Evolutionary conservation across 306 rosid species (phyloP).

Genomic region (Vigna mungo): DNA sequence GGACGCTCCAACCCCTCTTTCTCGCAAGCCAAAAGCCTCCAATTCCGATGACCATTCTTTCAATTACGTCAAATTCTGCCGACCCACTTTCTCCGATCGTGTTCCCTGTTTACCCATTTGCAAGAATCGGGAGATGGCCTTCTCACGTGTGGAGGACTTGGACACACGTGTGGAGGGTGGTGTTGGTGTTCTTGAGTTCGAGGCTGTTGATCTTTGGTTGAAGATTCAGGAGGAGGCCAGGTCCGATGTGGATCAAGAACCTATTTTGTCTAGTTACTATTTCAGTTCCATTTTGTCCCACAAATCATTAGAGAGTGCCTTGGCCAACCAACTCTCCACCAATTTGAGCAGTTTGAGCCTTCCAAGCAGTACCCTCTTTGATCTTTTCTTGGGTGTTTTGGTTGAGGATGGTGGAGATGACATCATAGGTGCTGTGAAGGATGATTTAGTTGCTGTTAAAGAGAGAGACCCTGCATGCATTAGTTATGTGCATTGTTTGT

Average conservation of each 20-base stretch:
- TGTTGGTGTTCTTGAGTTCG: slow-evolving; percentile 17
- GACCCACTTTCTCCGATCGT: slow-evolving; percentile 55
- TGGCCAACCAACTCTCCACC: slow-evolving; percentile 64
- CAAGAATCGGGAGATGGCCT: slow-evolving; percentile 44
- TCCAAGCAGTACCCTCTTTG: slow-evolving; percentile 56
- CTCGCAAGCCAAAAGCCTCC: slow-evolving; percentile 56
- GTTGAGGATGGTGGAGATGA: slow-evolving; percentile 43
- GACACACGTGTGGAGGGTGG: slow-evolving; percentile 9
- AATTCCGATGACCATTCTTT: slow-evolving; percentile 46
- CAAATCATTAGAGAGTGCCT: slow-evolving; percentile 61
- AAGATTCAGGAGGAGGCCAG: slow-evolving; percentile 75
- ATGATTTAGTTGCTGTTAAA: slow-evolving; percentile 71
- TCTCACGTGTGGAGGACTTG: slow-evolving; percentile 37
- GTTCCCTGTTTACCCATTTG: slow-evolving; percentile 57
- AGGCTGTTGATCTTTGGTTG: slow-evolving; percentile 61
- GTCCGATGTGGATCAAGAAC: slow-evolving; percentile 67
- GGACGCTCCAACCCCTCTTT: slow-evolving; percentile 50
- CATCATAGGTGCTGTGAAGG: slow-evolving; percentile 48
- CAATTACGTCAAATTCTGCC: slow-evolving; percentile 50
- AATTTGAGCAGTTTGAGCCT: slow-evolving; percentile 67
- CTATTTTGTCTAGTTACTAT: slow-evolving; percentile 64
- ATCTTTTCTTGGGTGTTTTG: slow-evolving; percentile 60
- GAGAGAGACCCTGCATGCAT: slow-evolving; percentile 92
- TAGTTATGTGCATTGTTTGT: slow-evolving; percentile 80
- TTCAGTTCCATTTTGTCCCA: slow-evolving; percentile 60